Evolutionary conservation across 495 filamentous ascomycete genomes (phyloP).

Genomic region (Penicillium fimorum): DNA sequence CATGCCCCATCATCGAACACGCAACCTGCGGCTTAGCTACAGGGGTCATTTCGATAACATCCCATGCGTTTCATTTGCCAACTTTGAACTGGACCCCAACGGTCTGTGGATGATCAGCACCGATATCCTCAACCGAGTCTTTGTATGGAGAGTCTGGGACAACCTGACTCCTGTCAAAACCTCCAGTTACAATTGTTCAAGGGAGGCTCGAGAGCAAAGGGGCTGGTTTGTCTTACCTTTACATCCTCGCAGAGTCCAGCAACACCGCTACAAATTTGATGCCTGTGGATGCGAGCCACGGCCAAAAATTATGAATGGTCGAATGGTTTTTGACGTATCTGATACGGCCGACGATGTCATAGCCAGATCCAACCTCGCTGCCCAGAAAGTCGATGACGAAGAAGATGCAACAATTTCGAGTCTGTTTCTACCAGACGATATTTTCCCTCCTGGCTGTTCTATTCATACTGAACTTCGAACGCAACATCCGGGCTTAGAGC

Average conservation of each 20-base stretch:
- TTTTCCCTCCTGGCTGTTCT: slow-evolving; percentile 32
- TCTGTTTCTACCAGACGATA: slow-evolving; percentile 22
- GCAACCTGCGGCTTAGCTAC: slow-evolving; percentile 44
- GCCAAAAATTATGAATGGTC: slow-evolving; percentile 14
- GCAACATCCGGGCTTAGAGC: neutral
- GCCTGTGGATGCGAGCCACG: slow-evolving; percentile 47
- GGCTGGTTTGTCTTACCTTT: slow-evolving; percentile 54
- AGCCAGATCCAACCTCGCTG: slow-evolving; percentile 24
- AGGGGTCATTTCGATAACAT: slow-evolving; percentile 62
- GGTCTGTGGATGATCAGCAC: slow-evolving; percentile 72
- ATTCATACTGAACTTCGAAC: slow-evolving; percentile 8
- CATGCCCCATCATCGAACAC: slow-evolving; percentile 36
- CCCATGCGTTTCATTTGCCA: slow-evolving; percentile 72
- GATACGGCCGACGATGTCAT: slow-evolving; percentile 23
- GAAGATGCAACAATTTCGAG: neutral
- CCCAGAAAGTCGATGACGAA: neutral
- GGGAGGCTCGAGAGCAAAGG: slow-evolving; percentile 17
- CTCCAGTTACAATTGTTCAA: slow-evolving; percentile 30
- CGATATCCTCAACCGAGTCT: slow-evolving; percentile 65
- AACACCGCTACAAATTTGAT: slow-evolving; percentile 30
- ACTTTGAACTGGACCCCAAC: slow-evolving; percentile 57
- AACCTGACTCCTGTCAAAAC: slow-evolving; percentile 28
- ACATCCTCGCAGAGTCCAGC: slow-evolving; percentile 48
- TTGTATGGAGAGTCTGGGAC: slow-evolving; percentile 67
- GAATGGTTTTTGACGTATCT: slow-evolving; percentile 34